Conservation (phyloP, 2,329 filamentous ascomycete genomes). For the Bipolaris sorokiniana region DNA sequence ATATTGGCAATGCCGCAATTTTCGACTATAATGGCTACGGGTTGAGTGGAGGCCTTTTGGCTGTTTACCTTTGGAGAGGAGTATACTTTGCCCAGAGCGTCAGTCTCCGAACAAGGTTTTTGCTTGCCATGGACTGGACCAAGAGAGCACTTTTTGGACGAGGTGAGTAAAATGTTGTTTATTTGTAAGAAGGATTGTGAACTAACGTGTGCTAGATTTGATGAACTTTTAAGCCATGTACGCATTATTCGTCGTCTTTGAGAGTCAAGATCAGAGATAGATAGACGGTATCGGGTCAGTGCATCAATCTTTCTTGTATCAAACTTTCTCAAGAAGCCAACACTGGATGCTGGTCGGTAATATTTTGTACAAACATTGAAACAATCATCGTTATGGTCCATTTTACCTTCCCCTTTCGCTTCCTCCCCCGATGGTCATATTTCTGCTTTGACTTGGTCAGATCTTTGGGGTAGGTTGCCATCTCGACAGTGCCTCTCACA, state of each 20-base stretch:
- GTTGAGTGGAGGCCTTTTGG: conserved; percentile 82
- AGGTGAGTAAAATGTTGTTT: conserved; percentile 65
- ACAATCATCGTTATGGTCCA: background rate
- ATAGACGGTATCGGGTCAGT: background rate
- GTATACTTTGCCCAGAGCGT: conserved; percentile 98
- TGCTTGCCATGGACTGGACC: conserved; percentile 98
- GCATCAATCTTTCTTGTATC: background rate
- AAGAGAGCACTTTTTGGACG: conserved; percentile 94
- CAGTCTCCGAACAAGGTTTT: conserved; percentile 82
- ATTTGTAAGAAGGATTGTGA: background rate
- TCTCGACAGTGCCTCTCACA: background rate
- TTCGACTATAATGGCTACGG: conserved; percentile 87
- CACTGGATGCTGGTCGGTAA: background rate
- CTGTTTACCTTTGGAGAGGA: conserved; percentile 94
- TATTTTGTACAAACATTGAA: background rate
- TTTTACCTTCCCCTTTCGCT: background rate
- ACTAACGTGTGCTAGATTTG: conserved; percentile 23
- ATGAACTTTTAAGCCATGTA: conserved; percentile 28
- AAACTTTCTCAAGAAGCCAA: background rate
- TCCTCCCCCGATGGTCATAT: background rate
- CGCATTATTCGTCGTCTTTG: background rate
- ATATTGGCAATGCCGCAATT: conserved; percentile 94
- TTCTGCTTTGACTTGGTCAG: too few species aligned
- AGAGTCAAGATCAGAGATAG: background rate
- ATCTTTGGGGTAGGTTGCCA: background rate